Percentiles rank a stretch among this genome's conserved stretches.
Conservation (phyloP, 257 asterid genomes). For the Ilex asprella region DNA sequence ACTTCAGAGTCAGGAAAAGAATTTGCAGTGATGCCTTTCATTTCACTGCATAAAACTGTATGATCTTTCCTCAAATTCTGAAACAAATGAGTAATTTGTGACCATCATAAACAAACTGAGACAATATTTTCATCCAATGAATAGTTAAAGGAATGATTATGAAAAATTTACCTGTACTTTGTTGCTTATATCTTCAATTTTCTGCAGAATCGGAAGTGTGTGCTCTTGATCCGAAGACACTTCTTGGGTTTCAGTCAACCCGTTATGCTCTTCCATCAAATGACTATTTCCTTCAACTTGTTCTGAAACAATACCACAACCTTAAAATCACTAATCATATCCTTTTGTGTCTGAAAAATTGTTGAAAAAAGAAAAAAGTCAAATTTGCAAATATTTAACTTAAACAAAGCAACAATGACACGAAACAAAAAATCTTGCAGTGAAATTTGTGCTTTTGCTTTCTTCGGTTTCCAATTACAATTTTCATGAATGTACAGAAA, state of each 20-base stretch:
- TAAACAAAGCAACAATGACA: too few species aligned
- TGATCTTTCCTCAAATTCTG: constrained; percentile 44
- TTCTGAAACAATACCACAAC: constrained; percentile 27
- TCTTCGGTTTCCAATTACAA: neutral
- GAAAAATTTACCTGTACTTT: constrained; percentile 47
- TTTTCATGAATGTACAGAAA: neutral
- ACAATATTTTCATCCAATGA: neutral
- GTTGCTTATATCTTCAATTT: constrained; percentile 44
- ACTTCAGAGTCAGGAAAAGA: constrained; percentile 54
- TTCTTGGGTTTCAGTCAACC: constrained; percentile 34
- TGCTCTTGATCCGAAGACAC: constrained; percentile 32
- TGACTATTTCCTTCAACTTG: constrained; percentile 29
- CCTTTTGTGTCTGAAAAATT: too few species aligned
- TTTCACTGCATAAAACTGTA: constrained; percentile 41
- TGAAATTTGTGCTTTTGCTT: neutral
- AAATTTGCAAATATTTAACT: too few species aligned
- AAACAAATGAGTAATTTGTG: neutral
- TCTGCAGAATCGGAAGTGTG: constrained; percentile 48
- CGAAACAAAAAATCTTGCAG: neutral
- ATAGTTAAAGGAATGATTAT: neutral
- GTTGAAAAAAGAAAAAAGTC: neutral
- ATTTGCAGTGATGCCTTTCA: constrained; percentile 51
- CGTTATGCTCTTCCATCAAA: constrained; percentile 26
- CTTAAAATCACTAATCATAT: neutral
- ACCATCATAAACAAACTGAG: neutral